Percentiles rank a stretch among this genome's conserved stretches.
Evolutionary conservation across 768 basidiomycete species (phyloP).

Genomic region (Tylopilus subfusipes): DNA sequence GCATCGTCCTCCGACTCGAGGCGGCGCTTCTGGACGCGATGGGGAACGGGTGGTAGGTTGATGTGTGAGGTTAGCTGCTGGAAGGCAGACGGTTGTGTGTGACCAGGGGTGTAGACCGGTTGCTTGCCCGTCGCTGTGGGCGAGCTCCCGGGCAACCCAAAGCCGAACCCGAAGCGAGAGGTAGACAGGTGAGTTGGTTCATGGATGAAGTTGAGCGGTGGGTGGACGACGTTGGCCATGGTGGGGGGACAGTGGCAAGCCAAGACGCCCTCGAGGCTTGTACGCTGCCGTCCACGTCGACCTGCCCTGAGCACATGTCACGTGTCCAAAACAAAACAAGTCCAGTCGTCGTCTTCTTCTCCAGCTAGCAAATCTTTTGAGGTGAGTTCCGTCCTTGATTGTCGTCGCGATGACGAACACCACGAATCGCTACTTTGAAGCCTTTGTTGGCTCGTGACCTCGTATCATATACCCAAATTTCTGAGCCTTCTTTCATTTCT

Average conservation of each 20-base stretch:
- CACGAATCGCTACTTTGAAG: conserved; percentile 90
- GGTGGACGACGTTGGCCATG: conserved; percentile 73
- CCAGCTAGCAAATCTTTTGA: conserved; percentile 1
- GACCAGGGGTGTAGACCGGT: conserved; percentile 38
- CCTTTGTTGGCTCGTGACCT: conserved; percentile 56
- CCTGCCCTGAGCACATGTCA: conserved; percentile 37
- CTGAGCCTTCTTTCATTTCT: conserved; percentile 45
- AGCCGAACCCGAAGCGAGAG: conserved; percentile 70
- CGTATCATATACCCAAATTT: conserved; percentile 89
- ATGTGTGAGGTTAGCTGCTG: conserved; percentile 54
- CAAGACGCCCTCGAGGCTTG: conserved; percentile 6
- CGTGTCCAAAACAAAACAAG: conserved; percentile 28
- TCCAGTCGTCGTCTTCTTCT: neutral
- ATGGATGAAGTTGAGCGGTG: conserved; percentile 62
- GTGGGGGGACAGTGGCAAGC: conserved; percentile 26
- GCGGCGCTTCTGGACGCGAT: conserved; percentile 59
- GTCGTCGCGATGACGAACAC: conserved; percentile 54
- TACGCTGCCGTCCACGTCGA: neutral
- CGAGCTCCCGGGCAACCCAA: conserved; percentile 50
- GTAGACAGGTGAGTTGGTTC: conserved; percentile 56
- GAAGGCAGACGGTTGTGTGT: conserved; percentile 44
- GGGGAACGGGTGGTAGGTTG: conserved; percentile 36
- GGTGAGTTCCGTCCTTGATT: conserved; percentile 31
- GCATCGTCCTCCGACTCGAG: conserved; percentile 68
- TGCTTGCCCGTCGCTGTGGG: conserved; percentile 48